Evolutionary conservation across 257 asterid species (phyloP), one percentile per base, ranked within the genome.

Genomic region (Penstemon newberryi): DNA sequence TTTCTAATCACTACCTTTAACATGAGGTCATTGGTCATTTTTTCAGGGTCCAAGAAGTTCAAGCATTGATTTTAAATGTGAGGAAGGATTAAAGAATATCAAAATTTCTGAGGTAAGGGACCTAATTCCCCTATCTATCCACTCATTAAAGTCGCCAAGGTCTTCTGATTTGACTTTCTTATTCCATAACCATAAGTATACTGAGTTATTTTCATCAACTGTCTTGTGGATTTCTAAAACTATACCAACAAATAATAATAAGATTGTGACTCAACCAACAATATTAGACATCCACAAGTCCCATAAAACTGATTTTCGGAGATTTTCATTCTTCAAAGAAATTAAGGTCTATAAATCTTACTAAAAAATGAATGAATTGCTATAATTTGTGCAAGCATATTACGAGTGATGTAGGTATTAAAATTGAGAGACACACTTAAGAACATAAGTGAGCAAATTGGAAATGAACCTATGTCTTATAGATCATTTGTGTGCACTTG

Each of bases 41-140:
- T 77, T 77, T 52, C 60, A 93, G 99, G 95, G 75, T 66, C 78
- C 87, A 52, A 79, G 74, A 73, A 80, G 73, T 77, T 84, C 84
- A 78, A 80, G 77, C 44, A 71, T 90, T 57, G 92, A 83, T 75
- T 90, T 89, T 76, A 87, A 89, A 80, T 70, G 86, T 69, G 85
- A 78, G 56, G 88, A 82, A 69, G 91, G 91, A 61, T 75, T 66
- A 56, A 83, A 84, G 81, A 84, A 83, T 73, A 79, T 93, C 66
- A 82, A 80, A 77, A 70, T 93, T 56, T 82, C 88, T 40, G 99
- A 90, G 94, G 98, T 86, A 72, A 80, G 81, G 59, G 25, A 73
- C 50, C 66, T 59, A 61, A 56, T 69, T 56, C 60, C 68, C 37
- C 39, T 65, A 11, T 63, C 70, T 69, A 55, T 56, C 69, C 49